Base-by-base conservation (phyloP, 192 early-diverging fungal genomes). In the Entomortierella beljakovae region DNA sequence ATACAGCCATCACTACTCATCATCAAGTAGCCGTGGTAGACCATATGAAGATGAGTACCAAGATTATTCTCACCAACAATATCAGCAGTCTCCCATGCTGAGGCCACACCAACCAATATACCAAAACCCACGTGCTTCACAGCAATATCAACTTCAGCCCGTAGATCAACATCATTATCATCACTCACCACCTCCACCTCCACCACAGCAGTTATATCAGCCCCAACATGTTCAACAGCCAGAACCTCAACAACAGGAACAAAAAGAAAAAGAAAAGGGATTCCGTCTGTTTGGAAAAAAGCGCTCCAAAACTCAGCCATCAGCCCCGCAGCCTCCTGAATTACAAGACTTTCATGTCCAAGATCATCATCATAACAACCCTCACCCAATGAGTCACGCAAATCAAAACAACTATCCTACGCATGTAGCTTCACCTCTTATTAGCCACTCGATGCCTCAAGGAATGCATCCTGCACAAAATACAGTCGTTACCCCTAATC, bases 201-300 rank as follows among this genome's bases (percentile, higher is more conserved):
- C 57, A 25, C 55, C 58, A 9, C 57, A 53, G 3, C 71, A 59
- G 29, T 59, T 35, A 38, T 23, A 40, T 10, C 71, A 59, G 26
- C 46, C 51, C 3, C 71, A 43, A 25, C 62, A 57, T 25, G 46
- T 46, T 1, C 38, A 59, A 18, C 67, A 37, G 29, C 57, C 31
- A 2, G 31, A 69, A 28, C 49, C 15, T 4, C 53, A 57, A 55
- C 26, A 49, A 31, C 60, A 25, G 42, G 40, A 56, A 16, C 23
- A 38, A 25, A 37, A 52, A 7, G 49, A 55, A 35, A 22, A 64
- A 52, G 38, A 63, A 9, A 64, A 57, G 22, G 66, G 75, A 0
- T 70, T 79, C 28, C 61, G 75, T 3, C 43, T 79, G n/a, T 79
- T 79, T 65, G 68, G 67, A 35, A 79, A 79, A 57, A 79, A 70